Base-by-base conservation (phyloP, 495 filamentous ascomycete species). In the Penicillium paradoxum region DNA sequence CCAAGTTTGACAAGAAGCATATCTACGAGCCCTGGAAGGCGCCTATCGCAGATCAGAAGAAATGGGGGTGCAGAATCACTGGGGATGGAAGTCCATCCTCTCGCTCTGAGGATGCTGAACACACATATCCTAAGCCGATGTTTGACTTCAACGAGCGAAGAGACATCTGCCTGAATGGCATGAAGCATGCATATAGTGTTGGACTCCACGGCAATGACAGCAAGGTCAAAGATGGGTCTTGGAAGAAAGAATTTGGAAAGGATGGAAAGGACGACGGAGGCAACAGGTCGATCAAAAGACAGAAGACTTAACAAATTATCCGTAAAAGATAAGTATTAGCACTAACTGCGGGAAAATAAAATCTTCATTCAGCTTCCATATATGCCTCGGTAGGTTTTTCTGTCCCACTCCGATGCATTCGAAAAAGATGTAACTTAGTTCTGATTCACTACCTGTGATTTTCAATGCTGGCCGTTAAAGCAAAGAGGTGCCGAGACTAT, bases 11-110 rank as follows among this genome's bases (percentile, higher is more conserved):
- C 34, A 77, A 79, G 56, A 88, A 86, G 55, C 88, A 76, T 51
- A 86, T 89, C 34, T 89, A 86, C 54, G 85, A 88, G 72, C 86
- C 85, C 6, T 87, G 84, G 84, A 84, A 80, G 53, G 81, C 84
- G 51, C 80, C 79, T 6, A 75, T 79, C 24, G 66, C 67, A 17
- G 83, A 84, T 56, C 80, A 84, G 66, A 82, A 77, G 56, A 73
- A 72, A 49, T 83, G 81, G 43, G 75, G 79, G 0, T 83, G 83
- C 40, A 55, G 73, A 25, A 67, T 87, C 25, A 77, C 73, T 22
- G 79, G 80, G 0, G 79, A 82, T 57, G 79, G 75, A 6, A 63
- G 66, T 0, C 37, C 57, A 9, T 60, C 57, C 17, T 66, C 69
- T 8, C 66, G 56, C 7, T 70, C 70, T 6, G 56, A 53, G 3